Evolutionary conservation across 192 early-diverging fungal genomes (phyloP).

Genomic region (Coemansia sp.): DNA sequence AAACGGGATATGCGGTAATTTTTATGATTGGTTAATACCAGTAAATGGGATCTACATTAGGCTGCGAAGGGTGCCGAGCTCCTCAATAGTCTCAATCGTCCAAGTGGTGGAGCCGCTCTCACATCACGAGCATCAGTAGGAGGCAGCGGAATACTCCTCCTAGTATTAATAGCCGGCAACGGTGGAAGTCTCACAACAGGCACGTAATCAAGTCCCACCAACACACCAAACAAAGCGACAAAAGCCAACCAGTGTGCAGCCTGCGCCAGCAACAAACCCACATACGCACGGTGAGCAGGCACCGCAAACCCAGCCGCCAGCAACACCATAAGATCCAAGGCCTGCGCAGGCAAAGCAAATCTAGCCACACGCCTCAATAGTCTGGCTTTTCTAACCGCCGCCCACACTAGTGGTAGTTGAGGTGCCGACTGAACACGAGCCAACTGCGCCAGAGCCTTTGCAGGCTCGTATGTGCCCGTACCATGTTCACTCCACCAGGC

Average conservation of each 20-base stretch:
- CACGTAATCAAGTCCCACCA: constrained; percentile 18
- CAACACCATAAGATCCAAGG: constrained; percentile 21
- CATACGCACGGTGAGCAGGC: constrained; percentile 38
- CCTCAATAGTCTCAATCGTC: constrained; percentile 34
- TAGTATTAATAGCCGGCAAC: constrained; percentile 32
- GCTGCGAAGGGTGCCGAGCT: constrained; percentile 39
- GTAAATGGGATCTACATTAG: not conserved
- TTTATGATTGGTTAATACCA: constrained; percentile 10
- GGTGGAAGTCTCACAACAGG: constrained; percentile 38
- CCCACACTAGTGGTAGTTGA: constrained; percentile 38
- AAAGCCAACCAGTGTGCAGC: constrained; percentile 45
- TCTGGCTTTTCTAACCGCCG: constrained; percentile 40
- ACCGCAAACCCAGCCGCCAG: constrained; percentile 32
- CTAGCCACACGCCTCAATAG: constrained; percentile 16
- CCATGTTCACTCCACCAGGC: constrained; percentile 16
- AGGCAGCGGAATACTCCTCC: constrained; percentile 45
- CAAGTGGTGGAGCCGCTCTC: constrained; percentile 27
- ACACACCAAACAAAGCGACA: constrained; percentile 19
- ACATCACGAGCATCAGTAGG: constrained; percentile 20
- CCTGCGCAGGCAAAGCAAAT: constrained; percentile 31
- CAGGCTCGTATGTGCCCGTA: not conserved
- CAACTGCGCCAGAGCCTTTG: constrained; percentile 5
- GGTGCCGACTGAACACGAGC: not conserved
- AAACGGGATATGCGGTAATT: constrained; percentile 11
- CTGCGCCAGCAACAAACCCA: constrained; percentile 46